These are phyloP conservation scores for Oldenlandia corymbosa DNA, from an alignment of 257 asterid genomes.

Conservation along the genomic window DNA sequence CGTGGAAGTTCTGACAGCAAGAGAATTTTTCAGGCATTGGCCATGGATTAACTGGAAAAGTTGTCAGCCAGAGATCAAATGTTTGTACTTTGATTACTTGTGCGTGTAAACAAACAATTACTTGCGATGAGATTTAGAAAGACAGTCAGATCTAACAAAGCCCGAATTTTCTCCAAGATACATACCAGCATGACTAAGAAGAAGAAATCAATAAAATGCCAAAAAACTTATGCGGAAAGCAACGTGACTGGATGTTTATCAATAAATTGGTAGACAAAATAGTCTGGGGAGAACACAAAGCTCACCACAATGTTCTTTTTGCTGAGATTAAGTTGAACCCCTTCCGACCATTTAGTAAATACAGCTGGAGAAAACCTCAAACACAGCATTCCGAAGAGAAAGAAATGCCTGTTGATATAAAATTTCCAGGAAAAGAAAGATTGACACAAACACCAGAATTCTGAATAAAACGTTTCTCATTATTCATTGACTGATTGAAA, in stretches of 20 bases:
- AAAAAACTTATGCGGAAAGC: neutral
- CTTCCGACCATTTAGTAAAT: constrained; percentile 8
- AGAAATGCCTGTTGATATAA: neutral
- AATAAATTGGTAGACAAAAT: neutral
- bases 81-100: neutral
- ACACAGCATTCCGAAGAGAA: constrained; percentile 37
- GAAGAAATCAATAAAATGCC: neutral
- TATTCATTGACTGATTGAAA: neutral
- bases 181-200: neutral
- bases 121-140: neutral
- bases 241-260: neutral
- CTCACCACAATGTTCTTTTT: constrained; percentile 12
- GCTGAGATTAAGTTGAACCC: neutral
- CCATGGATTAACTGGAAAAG: neutral
- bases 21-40: too few species aligned
- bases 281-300: neutral
- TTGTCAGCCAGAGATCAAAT: neutral
- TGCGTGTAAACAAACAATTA: neutral
- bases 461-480: neutral
- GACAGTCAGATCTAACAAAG: neutral
- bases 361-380: constrained; percentile 45
- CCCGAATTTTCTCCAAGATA: neutral
- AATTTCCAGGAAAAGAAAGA: neutral
- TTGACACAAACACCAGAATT: neutral
- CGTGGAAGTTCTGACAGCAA: neutral